Evolutionary conservation across 139 green algal genomes (phyloP), one percentile per base, ranked within the genome.

Genomic region (Chlorella sp.): DNA sequence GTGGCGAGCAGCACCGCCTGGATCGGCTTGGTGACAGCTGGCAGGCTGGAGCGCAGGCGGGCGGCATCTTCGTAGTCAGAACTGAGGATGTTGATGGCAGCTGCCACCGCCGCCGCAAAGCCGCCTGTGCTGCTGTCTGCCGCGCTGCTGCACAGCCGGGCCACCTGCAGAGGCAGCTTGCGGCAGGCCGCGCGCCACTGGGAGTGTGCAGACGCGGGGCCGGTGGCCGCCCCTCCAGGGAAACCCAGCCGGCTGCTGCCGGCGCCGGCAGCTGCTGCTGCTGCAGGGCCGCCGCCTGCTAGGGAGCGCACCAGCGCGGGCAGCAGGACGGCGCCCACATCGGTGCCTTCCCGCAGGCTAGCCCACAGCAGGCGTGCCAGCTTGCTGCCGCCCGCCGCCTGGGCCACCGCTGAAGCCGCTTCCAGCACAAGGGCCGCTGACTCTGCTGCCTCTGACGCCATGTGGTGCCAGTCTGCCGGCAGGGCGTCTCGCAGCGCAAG

Each of bases 131-230:
- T 60, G 51, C 51, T 60, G 51, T 60, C 51, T 24, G 51, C 51
- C 13, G 51, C 51, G 58, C 41, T 43, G 46, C 46, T 46, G 46
- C 62, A 80, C 70, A 84, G 69, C 54, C 43, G 78, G 34, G 36
- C 64, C 44, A 88, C 64, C 7, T 62, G 51, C 56, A 88, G 76
- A 0, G 84, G 84, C 69, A 88, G 69, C 43, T 51, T 56, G 41
- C 79, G 76, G 65, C 76, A 78, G 56, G 48, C 40, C 11, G 73
- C 43, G 28, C 82, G 75, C 74, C 64, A 76, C 44, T 74, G 46
- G 20, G 34, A 34, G 30, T 51, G 44, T 14, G 62, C 62, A 60
- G 28, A 34, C 20, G 82, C 48, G 3, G 41, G 32, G 19, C 14
- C 68, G 26, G 32, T 28, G 34, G 69, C 72, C 11, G 72, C 38